A percentile compares a stretch with the other conserved stretches of the same genome.
phyloP scores from a whole-genome alignment of 140 eudicot species.

The Bidens hawaiensis region DNA sequence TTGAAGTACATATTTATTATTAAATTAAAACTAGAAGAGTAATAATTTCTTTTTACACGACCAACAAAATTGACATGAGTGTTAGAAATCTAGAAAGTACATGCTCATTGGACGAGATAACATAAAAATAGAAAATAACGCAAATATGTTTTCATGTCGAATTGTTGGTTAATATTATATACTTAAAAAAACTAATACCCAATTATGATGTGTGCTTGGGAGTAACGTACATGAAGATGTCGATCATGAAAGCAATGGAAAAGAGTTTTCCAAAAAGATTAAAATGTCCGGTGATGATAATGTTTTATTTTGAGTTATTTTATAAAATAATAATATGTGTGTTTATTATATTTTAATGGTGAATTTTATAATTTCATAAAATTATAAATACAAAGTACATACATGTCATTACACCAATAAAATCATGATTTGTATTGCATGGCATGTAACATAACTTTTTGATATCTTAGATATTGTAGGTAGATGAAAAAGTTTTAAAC shows the following conservation, averaged over 20 bases:
- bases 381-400: neutral
- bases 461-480: neutral
- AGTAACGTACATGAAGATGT: neutral
- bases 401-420: neutral
- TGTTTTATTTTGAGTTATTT: neutral
- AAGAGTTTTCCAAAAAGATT: neutral
- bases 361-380: too few species aligned
- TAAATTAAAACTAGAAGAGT: neutral
- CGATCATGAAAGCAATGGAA: conserved; percentile 4
- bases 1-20: neutral
- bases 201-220: conserved; percentile 17
- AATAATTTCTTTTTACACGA: neutral
- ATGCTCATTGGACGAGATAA: conserved; percentile 2
- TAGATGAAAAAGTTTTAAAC: neutral
- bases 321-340: neutral
- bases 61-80: conserved; percentile 13
- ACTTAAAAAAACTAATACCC: neutral
- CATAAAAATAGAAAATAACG: neutral
- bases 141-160: conserved; percentile 14
- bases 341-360: neutral
- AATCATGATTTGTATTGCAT: neutral
- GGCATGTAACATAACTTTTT: neutral
- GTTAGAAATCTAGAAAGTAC: neutral
- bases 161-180: neutral
- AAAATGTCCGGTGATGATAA: neutral